Conservation (phyloP, 2,329 filamentous ascomycete genomes). For the Penicillium sp. region DNA sequence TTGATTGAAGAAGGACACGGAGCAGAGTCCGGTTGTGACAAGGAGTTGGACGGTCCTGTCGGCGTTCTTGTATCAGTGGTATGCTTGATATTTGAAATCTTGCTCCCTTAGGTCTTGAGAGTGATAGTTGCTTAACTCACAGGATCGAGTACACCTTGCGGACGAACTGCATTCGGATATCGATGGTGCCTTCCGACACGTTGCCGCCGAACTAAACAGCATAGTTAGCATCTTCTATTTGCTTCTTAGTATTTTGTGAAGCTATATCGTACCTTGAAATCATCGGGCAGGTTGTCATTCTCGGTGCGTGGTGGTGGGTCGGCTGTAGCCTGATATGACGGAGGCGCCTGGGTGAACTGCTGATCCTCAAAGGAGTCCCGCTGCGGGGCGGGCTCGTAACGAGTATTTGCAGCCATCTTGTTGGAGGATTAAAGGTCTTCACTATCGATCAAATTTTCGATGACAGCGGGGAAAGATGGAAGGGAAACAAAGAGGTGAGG, state of each 20-base stretch:
- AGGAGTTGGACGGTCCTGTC: conserved; percentile 81
- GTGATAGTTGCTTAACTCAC: conserved; percentile 39
- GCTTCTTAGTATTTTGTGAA: neutral
- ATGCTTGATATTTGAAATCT: neutral
- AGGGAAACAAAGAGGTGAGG: conserved; percentile 3
- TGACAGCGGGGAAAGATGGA: neutral
- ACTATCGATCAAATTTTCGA: neutral
- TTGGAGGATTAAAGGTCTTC: neutral
- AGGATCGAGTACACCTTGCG: conserved; percentile 98
- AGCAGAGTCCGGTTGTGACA: conserved; percentile 73
- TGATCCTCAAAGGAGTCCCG: conserved; percentile 77
- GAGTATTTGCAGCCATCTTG: conserved; percentile 67
- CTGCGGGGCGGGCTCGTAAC: conserved; percentile 78
- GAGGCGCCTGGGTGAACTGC: conserved; percentile 70
- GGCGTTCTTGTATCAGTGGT: neutral
- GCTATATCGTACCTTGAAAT: conserved; percentile 70
- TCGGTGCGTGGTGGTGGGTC: conserved; percentile 63
- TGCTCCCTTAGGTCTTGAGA: neutral
- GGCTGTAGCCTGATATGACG: conserved; percentile 67
- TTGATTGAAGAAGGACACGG: conserved; percentile 76
- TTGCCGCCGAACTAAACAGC: conserved; percentile 73
- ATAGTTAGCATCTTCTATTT: conserved; percentile 9
- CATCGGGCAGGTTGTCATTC: conserved; percentile 88
- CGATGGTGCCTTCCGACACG: conserved; percentile 87
- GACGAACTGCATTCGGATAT: conserved; percentile 94